Evolutionary conservation across 495 filamentous ascomycete species (phyloP), one percentile per base, ranked within the genome.

Genomic region (Aspergillus funiculosus): DNA sequence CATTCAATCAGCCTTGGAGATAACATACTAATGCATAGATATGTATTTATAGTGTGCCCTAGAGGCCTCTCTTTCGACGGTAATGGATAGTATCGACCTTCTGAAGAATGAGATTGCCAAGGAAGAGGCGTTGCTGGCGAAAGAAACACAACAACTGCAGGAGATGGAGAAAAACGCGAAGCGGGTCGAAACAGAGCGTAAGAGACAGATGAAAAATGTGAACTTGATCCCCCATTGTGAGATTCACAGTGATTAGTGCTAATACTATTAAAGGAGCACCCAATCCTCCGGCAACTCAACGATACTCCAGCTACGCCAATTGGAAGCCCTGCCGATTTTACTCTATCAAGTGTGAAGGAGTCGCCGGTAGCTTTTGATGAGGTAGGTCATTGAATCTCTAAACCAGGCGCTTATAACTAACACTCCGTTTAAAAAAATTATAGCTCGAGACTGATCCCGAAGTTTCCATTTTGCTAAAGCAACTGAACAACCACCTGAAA

Each of bases 81-180:
- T 69, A 35, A 65, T 63, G n/a, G 78, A 82, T 54, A 64, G 71
- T 20, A 71, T 73, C 27, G 71, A 74, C 48, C 58, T 80, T 5
- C 56, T 84, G 29, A 71, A 73, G 39, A 60, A 69, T 6, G 75
- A 80, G 40, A 68, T 82, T 29, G 67, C 68, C 15, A 71, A 71
- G 39, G 78, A 82, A 49, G 68, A 79, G 48, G 60, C 61, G 4
- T 50, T 67, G 13, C 68, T 84, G 10, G 68, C 69, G 20, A 57
- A 64, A 8, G 80, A 83, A 39, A 66, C 58, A 32, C 66, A 64
- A 24, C 58, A 69, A 7, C 48, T 80, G 9, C 68, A 71, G 27
- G 61, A 71, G 30, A 66, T 83, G 58, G 72, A 81, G 57, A 67
- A 64, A 29, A 75, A 81, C 54, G 71, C 73, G 20, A 74, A 72